These are phyloP conservation scores for Trametes punicea DNA, from an alignment of 768 basidiomycete genomes.

Conservation along the genomic window DNA sequence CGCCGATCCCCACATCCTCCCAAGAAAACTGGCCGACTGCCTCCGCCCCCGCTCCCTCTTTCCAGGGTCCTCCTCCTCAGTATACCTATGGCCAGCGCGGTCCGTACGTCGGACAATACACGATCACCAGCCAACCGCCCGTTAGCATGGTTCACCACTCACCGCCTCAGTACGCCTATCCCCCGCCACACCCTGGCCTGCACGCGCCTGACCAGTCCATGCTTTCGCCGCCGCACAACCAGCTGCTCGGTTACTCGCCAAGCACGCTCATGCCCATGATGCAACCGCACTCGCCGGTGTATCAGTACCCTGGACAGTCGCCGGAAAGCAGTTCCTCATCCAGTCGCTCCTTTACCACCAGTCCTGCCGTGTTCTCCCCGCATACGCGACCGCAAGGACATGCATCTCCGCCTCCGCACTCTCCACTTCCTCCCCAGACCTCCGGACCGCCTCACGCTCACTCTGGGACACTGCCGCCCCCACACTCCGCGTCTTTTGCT, in stretches of 20 bases:
- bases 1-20: conserved; percentile 9
- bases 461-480: conserved; percentile 10
- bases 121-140: conserved; percentile 38
- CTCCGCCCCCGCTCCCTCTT: conserved; percentile 17
- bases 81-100: conserved; percentile 30
- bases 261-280: conserved; percentile 42
- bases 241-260: conserved; percentile 28
- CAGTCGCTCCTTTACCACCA: conserved; percentile 24
- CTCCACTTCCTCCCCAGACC: conserved; percentile 14
- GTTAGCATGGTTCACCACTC: conserved; percentile 23
- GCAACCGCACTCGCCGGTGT: conserved; percentile 35
- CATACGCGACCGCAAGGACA: conserved; percentile 14
- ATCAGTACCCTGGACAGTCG: conserved; percentile 36
- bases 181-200: conserved; percentile 36
- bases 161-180: conserved; percentile 28
- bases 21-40: conserved; percentile 30
- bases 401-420: conserved; percentile 25
- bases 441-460: conserved; percentile 14
- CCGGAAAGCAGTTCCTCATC: conserved; percentile 32
- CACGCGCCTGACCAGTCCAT: conserved; percentile 37
- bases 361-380: conserved; percentile 18
- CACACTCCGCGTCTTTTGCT: conserved; percentile 21
- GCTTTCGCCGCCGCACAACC: conserved; percentile 34
- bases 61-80: conserved; percentile 26
- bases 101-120: conserved; percentile 45